Percentiles rank a stretch among this genome's conserved stretches.
These are phyloP conservation scores for Exidia glandulosa DNA, from an alignment of 768 basidiomycete genomes.

Conservation along the genomic window DNA sequence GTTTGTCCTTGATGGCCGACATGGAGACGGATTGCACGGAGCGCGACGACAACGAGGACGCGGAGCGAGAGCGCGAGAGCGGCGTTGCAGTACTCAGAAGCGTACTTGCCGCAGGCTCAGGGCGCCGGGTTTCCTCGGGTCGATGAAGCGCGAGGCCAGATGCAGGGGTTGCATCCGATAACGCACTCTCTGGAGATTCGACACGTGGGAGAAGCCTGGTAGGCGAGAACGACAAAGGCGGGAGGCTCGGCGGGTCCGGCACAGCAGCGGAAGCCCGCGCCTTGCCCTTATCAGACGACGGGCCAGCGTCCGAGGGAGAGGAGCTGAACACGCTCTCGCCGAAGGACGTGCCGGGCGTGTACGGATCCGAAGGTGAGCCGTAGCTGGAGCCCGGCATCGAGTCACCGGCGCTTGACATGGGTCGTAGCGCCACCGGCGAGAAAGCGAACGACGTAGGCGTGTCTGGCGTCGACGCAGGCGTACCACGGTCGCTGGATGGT, in stretches of 20 bases:
- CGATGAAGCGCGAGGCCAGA: slow-evolving; percentile 17
- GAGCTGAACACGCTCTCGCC: slow-evolving; percentile 4
- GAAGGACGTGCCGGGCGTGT: slow-evolving; percentile 3
- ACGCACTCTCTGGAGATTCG: slow-evolving; percentile 23
- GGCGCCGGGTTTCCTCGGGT: slow-evolving; percentile 22
- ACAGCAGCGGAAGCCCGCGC: slow-evolving; percentile 22
- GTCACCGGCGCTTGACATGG: neutral
- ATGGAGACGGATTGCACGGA: slow-evolving; percentile 11
- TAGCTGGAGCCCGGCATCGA: neutral
- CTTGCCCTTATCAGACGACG: slow-evolving; percentile 48
- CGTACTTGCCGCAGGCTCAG: slow-evolving; percentile 18
- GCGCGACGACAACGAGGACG: slow-evolving; percentile 16
- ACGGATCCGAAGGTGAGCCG: neutral
- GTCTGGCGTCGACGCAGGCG: slow-evolving; percentile 19
- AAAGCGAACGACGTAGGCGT: slow-evolving; percentile 13
- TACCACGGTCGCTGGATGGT: neutral
- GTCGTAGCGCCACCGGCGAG: neutral
- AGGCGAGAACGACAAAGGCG: slow-evolving; percentile 52
- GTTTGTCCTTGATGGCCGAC: neutral
- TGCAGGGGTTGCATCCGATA: slow-evolving; percentile 19
- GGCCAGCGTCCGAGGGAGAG: slow-evolving; percentile 9
- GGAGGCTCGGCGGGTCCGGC: slow-evolving; percentile 41
- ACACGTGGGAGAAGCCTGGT: slow-evolving; percentile 34
- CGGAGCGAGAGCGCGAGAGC: slow-evolving; percentile 11
- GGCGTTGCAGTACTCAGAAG: slow-evolving; percentile 10